These are phyloP conservation scores for Crithidia mellificae DNA, from an alignment of 208 protist species.

Conservation along the genomic window DNA sequence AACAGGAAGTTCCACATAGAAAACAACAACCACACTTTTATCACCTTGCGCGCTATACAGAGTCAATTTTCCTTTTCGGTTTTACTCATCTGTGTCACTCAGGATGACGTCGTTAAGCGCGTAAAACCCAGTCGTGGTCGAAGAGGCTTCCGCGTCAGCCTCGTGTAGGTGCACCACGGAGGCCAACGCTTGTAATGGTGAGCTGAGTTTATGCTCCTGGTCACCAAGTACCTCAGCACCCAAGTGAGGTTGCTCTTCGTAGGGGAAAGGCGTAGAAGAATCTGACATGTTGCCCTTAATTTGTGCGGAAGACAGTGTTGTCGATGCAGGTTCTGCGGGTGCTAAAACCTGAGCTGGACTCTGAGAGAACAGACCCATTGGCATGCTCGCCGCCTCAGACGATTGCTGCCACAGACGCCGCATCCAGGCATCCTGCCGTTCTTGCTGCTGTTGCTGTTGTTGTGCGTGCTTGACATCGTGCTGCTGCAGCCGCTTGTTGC, in stretches of 20 bases:
- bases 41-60: too few relatives aligned
- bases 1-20: too few relatives aligned
- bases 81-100: conserved; percentile 23
- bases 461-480: background rate
- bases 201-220: too few relatives aligned
- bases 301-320: too few relatives aligned
- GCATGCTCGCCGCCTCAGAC: background rate
- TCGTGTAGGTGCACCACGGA: background rate
- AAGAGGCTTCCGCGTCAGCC: background rate
- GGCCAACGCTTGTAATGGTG: background rate
- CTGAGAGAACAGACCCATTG: too few relatives aligned
- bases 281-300: background rate
- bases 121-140: conserved; percentile 16
- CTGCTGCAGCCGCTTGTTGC: background rate
- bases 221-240: too few relatives aligned
- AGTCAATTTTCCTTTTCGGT: too few relatives aligned
- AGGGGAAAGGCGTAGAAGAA: too few relatives aligned
- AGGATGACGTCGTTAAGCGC: conserved; percentile 22
- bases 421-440: conserved; percentile 5
- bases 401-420: conserved; percentile 8
- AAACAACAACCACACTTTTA: too few relatives aligned
- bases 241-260: too few relatives aligned
- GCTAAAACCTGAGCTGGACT: too few relatives aligned
- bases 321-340: too few relatives aligned
- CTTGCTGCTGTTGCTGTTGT: conserved; percentile 4